Base-by-base conservation (phyloP, 495 filamentous ascomycete genomes). In the Glutinoglossum americanum region DNA sequence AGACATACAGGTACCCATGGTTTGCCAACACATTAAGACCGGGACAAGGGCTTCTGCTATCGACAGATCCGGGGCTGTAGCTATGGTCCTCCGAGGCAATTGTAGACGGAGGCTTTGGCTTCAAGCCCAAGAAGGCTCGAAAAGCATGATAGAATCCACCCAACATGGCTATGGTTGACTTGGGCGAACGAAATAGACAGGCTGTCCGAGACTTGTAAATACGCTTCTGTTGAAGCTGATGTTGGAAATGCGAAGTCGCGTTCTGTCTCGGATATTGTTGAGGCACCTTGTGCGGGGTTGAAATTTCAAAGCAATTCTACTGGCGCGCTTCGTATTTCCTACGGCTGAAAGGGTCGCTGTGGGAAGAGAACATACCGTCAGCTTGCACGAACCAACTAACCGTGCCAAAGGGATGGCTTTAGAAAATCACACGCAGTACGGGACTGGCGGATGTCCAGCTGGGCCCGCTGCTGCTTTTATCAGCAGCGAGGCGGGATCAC, bases 1-100 rank as follows among this genome's bases (percentile, higher is more conserved):
- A 47, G 54, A 58, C 54, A 30, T 61, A 66, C 63, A 66, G 60
- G 48, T 63, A 66, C 49, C 64, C 64, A 54, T 66, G 64, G 57
- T 67, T 65, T 32, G 63, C 63, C 11, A 67, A 59, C 0, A 62
- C 55, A 51, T 67, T 67, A 0, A 65, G 54, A 3, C 62, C 65
- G 0, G 65, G 65, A 59, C 65, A 67, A 3, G 65, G 65, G 0
- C 61, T 62, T 44, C 67, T 62, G 44, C 63, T 59, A 10, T 51
- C 60, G 27, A 63, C 61, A 58, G 61, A 55, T 21, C 64, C 64
- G 17, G 60, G 57, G 45, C 64, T 60, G 55, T 69, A 68, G 27
- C 39, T 53, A 61, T 69, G 64, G 55, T 69, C 64, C 27, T 64
- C 59, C 3, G 35, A 19, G 5, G 41, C 21, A 23, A 59, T 54